Evolutionary conservation across 139 green algal species (phyloP).

Genomic region (Closterium sp.): DNA sequence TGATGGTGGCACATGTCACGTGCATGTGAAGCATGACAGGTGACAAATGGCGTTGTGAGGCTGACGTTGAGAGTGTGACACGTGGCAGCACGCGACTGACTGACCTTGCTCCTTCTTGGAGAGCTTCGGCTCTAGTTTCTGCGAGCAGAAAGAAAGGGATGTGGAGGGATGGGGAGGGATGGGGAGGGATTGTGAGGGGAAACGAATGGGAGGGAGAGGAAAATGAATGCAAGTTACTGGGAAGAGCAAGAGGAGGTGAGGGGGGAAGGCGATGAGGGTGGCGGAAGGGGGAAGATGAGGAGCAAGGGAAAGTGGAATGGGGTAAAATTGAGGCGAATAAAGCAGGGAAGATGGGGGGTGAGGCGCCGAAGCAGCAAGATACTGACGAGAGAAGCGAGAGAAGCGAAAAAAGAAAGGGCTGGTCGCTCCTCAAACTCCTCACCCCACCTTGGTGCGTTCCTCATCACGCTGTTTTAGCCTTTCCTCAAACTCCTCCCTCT

Average conservation of each 20-base stretch:
- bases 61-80: not conserved
- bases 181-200: no score
- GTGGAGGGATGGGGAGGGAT: not conserved
- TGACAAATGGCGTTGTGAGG: not conserved
- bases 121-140: not conserved
- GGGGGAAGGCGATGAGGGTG: not conserved
- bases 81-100: not conserved
- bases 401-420: not conserved
- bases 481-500: conserved; percentile 90
- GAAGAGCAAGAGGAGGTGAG: not conserved
- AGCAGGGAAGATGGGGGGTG: not conserved
- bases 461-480: conserved; percentile 67
- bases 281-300: not conserved
- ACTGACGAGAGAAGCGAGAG: not conserved
- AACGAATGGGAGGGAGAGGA: not conserved
- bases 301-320: no score
- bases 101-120: not conserved
- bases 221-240: not conserved
- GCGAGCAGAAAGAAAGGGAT: not conserved
- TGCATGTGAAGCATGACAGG: not conserved
- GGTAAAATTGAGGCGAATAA: no score
- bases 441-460: conserved; percentile 68
- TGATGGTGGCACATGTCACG: not conserved
- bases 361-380: not conserved
- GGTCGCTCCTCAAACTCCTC: no score